Evolutionary conservation across 495 filamentous ascomycete genomes (phyloP), one percentile per base, ranked within the genome.

Genomic region (Hypoxylon subgilvum): DNA sequence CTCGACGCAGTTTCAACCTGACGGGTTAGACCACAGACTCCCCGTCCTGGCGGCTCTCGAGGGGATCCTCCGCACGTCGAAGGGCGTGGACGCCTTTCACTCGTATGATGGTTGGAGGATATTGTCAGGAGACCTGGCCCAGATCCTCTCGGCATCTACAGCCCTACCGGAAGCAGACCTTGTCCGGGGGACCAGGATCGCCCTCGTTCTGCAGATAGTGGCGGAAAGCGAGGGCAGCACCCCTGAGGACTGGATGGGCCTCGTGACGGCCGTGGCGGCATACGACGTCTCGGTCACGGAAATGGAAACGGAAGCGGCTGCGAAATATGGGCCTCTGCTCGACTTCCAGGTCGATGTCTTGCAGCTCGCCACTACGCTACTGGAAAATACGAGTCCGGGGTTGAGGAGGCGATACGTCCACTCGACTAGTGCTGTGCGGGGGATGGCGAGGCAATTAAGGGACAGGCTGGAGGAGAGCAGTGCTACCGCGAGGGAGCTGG

Each of bases 11-110:
- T 21, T 40, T 6, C 38, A 53, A n/a, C 1, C 51, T 0, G 55
- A 63, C 14, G 48, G 43, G 17, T 52, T 82, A 1, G 80, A 85
- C 50, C 81, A 80, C 40, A 69, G 80, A 0, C 69, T 76, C 6
- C 76, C 84, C 10, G 58, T 86, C 12, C 56, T 87, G 1, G 72
- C 78, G 2, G 78, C 82, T 0, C 67, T 86, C 3, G 80, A 86
- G 52, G 83, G 77, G 1, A 63, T 82, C 2, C 48, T 78, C 4
- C 69, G 68, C 10, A 71, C 75, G 18, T 58, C 70, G 10, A 70
- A 76, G 14, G 81, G 82, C 3, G 43, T 77, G 0, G 76, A 77
- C 3, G 64, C 67, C 8, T 80, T 84, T 16, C 52, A 73, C 6
- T 60, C 54, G 3, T 67, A 78, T 22, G 51, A 71, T 0, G 84